Percentiles rank a stretch among this genome's conserved stretches.
Evolutionary conservation across 345 rosid species (phyloP).

Genomic region (Chamaenerion angustifolium): DNA sequence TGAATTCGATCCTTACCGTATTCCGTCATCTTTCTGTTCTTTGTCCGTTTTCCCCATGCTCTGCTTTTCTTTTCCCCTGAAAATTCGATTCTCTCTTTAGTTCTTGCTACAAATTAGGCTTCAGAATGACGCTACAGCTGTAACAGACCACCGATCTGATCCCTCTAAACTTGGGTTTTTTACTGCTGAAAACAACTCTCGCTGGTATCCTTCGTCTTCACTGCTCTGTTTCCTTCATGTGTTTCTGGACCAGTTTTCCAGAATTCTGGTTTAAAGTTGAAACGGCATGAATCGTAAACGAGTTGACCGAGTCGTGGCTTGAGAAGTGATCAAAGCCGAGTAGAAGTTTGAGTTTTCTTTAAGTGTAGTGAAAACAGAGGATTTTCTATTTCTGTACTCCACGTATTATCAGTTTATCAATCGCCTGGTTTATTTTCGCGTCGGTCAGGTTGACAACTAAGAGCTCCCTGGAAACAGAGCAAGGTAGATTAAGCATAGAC

Average conservation of each 20-base stretch:
- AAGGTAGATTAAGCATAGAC: slow-evolving; percentile 2
- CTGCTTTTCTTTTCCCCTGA: background rate
- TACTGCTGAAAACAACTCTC: background rate
- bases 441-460: slow-evolving; percentile 9
- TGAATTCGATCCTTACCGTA: background rate
- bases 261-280: slow-evolving; percentile 19
- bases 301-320: slow-evolving; percentile 14
- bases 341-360: slow-evolving; percentile 27
- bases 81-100: background rate
- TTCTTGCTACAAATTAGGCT: background rate
- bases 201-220: background rate
- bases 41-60: background rate
- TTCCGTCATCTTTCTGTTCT: background rate
- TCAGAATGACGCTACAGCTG: background rate
- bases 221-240: background rate
- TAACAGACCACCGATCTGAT: background rate
- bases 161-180: background rate
- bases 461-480: slow-evolving; percentile 8
- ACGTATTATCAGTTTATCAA: background rate
- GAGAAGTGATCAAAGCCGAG: slow-evolving; percentile 23
- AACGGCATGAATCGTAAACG: slow-evolving; percentile 10
- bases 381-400: background rate
- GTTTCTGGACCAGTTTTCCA: slow-evolving; percentile 13
- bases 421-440: background rate
- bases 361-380: slow-evolving; percentile 12